Percentiles rank a stretch among this genome's conserved stretches.
Evolutionary conservation across 2,329 filamentous ascomycete species (phyloP).

Genomic region (Botrytis porri): DNA sequence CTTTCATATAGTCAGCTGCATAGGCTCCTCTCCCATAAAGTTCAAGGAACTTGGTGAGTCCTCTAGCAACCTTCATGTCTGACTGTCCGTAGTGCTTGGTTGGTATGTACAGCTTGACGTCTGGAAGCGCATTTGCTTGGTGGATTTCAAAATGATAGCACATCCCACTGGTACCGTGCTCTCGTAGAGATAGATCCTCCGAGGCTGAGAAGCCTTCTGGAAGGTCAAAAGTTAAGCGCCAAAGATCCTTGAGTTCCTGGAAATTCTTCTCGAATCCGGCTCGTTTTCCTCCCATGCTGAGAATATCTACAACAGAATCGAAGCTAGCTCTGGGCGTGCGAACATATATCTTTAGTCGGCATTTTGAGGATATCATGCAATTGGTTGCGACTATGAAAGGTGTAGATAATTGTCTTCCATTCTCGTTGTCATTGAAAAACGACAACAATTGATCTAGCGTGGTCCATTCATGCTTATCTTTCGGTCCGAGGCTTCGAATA

Average conservation of each 20-base stretch:
- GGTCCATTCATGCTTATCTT: background rate
- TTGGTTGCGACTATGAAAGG: constrained; percentile 5
- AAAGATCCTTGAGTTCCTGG: background rate
- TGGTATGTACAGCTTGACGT: constrained; percentile 7
- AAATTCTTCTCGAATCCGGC: background rate
- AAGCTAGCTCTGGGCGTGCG: constrained; percentile 4
- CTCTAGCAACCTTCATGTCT: background rate
- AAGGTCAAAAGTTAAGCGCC: background rate
- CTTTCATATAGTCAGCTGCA: background rate
- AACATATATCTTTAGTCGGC: background rate
- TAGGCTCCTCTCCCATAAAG: background rate
- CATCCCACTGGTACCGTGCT: background rate
- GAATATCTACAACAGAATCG: constrained; percentile 1
- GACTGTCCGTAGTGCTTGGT: background rate
- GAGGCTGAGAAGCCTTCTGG: background rate
- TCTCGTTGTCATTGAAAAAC: background rate
- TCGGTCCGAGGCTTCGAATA: background rate
- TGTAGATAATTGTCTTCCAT: background rate
- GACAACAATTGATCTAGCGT: background rate
- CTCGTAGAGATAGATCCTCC: background rate
- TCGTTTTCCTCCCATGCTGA: background rate
- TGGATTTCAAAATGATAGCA: constrained; percentile 6
- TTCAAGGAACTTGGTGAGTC: background rate
- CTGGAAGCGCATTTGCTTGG: constrained; percentile 1
- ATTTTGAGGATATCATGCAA: constrained; percentile 1